phyloP scores from a whole-genome alignment of 192 early-diverging fungal species.

The Podila clonocystis region DNA sequence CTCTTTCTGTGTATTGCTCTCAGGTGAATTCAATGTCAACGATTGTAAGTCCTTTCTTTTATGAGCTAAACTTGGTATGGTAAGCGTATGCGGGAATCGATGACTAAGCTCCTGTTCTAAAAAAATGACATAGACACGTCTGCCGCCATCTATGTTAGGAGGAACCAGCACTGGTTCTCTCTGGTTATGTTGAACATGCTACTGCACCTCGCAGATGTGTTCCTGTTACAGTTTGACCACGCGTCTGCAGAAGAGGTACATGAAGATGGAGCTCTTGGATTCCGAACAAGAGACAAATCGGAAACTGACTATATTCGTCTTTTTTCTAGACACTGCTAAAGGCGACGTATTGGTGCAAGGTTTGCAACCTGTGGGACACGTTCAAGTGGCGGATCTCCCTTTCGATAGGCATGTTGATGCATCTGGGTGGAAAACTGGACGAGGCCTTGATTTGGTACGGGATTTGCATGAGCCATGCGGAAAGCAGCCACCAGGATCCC shows the following conservation, averaged over 20 bases:
- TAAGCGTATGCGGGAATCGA: background rate
- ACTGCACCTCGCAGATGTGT: slow-evolving; percentile 31
- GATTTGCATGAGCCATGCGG: slow-evolving; percentile 25
- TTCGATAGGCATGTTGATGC: slow-evolving; percentile 39
- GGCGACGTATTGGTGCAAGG: slow-evolving; percentile 28
- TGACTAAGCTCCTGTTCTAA: background rate
- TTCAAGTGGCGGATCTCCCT: slow-evolving; percentile 37
- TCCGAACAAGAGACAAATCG: background rate
- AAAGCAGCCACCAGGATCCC: slow-evolving; percentile 14
- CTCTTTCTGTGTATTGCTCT: background rate
- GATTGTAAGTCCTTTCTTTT: slow-evolving; percentile 14
- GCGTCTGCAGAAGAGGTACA: slow-evolving; percentile 34
- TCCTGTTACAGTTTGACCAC: slow-evolving; percentile 33
- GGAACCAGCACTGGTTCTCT: slow-evolving; percentile 43
- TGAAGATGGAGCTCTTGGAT: background rate
- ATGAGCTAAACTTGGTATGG: background rate
- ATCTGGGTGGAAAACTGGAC: slow-evolving; percentile 26
- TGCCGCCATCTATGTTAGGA: slow-evolving; percentile 14
- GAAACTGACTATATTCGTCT: background rate
- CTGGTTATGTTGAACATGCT: slow-evolving; percentile 44
- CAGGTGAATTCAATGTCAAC: slow-evolving; percentile 40
- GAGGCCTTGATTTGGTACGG: slow-evolving; percentile 44
- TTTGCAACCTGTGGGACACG: slow-evolving; percentile 21
- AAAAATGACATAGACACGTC: slow-evolving; percentile 15
- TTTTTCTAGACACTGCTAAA: slow-evolving; percentile 31